These are phyloP conservation scores for Exserohilum rostratum DNA, from an alignment of 2,329 filamentous ascomycete genomes.

Conservation along the genomic window DNA sequence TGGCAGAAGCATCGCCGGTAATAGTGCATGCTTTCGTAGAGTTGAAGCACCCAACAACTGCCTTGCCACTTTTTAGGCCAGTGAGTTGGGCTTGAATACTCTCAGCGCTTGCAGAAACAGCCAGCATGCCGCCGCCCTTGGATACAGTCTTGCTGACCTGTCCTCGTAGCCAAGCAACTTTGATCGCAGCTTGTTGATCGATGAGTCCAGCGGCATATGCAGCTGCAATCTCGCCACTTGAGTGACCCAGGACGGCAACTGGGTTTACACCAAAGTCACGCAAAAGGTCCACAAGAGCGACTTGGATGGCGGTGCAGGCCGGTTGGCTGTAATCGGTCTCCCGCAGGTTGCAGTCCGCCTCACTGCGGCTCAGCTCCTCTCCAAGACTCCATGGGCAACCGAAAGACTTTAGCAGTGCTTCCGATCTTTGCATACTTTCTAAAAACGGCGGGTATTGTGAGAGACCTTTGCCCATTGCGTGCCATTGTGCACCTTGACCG, in stretches of 20 bases:
- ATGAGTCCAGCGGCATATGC: slow-evolving; percentile 19
- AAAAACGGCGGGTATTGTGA: background rate
- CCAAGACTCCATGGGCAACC: slow-evolving; percentile 9
- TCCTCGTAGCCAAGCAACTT: slow-evolving; percentile 8
- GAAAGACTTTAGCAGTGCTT: slow-evolving; percentile 10
- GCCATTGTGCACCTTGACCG: slow-evolving; percentile 45
- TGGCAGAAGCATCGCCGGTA: slow-evolving; percentile 52
- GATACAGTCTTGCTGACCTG: slow-evolving; percentile 7
- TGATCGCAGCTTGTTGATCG: slow-evolving; percentile 8
- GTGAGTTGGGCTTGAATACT: background rate
- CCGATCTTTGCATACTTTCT: slow-evolving; percentile 7
- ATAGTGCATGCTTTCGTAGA: slow-evolving; percentile 52
- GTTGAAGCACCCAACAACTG: slow-evolving; percentile 42
- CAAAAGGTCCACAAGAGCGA: slow-evolving; percentile 27
- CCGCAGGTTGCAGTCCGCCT: slow-evolving; percentile 1
- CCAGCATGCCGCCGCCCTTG: slow-evolving; percentile 10
- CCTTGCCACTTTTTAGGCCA: slow-evolving; percentile 1
- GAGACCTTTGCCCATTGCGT: slow-evolving; percentile 32
- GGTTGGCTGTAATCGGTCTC: slow-evolving; percentile 22
- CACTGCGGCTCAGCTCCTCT: slow-evolving; percentile 9
- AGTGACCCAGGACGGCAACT: slow-evolving; percentile 25
- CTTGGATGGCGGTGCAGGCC: slow-evolving; percentile 25
- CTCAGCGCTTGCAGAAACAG: slow-evolving; percentile 1
- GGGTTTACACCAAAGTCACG: slow-evolving; percentile 13
- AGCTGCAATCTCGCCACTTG: slow-evolving; percentile 30